phyloP scores from a whole-genome alignment of 1,284 basidiomycete species.

The Kwoniella shivajii region DNA sequence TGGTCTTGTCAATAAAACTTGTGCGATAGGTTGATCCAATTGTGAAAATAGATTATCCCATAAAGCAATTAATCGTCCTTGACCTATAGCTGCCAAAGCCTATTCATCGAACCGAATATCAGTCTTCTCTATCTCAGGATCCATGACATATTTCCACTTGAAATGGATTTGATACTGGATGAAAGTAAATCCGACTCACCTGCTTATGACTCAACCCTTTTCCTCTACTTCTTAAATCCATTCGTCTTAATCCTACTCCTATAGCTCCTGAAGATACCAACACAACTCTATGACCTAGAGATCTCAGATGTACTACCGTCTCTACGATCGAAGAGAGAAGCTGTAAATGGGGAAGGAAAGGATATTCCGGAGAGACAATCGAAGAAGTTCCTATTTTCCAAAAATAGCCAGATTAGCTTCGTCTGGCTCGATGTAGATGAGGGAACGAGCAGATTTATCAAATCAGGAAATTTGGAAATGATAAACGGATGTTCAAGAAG shows the following conservation, averaged over 20 bases:
- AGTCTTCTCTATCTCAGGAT: too few species aligned
- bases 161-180: too few species aligned
- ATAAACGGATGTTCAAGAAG: neutral
- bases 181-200: too few species aligned
- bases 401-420: neutral
- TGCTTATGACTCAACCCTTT: slow-evolving; percentile 89
- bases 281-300: slow-evolving; percentile 87
- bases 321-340: slow-evolving; percentile 91
- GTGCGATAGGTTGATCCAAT: slow-evolving; percentile 91
- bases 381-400: slow-evolving; percentile 76
- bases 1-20: slow-evolving; percentile 88
- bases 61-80: slow-evolving; percentile 90
- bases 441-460: neutral
- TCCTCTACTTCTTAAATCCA: slow-evolving; percentile 78
- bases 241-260: slow-evolving; percentile 87
- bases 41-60: slow-evolving; percentile 97
- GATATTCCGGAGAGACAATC: slow-evolving; percentile 86
- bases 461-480: neutral
- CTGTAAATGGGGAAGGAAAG: slow-evolving; percentile 80
- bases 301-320: slow-evolving; percentile 76
- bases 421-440: neutral
- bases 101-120: too few species aligned
- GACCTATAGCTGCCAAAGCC: slow-evolving; percentile 95
- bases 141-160: too few species aligned
- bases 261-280: slow-evolving; percentile 96